Base-by-base conservation (phyloP, 2,329 filamentous ascomycete genomes). In the Pseudogymnoascus sp. region DNA sequence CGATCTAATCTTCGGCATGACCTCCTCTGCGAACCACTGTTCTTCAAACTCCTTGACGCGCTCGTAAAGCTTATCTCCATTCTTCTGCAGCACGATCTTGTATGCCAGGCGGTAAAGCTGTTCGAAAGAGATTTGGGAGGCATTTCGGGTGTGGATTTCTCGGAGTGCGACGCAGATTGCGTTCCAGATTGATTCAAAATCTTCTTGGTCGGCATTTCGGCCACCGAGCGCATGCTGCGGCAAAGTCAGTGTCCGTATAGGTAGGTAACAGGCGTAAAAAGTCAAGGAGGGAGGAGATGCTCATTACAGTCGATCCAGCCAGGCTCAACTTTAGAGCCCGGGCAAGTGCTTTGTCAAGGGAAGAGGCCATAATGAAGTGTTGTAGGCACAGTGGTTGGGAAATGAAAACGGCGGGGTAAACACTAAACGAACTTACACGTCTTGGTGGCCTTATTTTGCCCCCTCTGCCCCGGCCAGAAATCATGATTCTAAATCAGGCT, bases 61-160 rank as follows among this genome's bases (percentile, higher is more conserved):
- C 4, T 89, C 83, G 75, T 97, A 97, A 1, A 99, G 81, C 10
- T 87, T 79, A 35, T 89, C 85, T 26, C 92, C 92, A 68, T 92
- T 88, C 77, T 93, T 95, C 75, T 89, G 90, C 37, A 97, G 78
- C 0, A 97, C 93, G 19, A 97, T 90, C 74, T 94, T 93, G 77
- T 99, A 99, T 4, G 91, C 90, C 62, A 90, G 90, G 63, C 94
- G 89, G 76, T 99, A 99, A 0, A 99, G 83, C 71, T 96, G 89
- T 74, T 99, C 94, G 77, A 97, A 99, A 0, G 92, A 96, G 2
- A 99, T 83, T 14, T 83, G 82, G 8, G 92, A 95, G 64, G 92
- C 92, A 73, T 96, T 94, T 74, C 95, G 92, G 63, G 86, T 89
- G 77, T 97, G 92, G 60, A 99, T 97, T 72, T 96, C 90, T 63